phyloP scores from a whole-genome alignment of 345 rosid species.

The Schrenkiella parvula region DNA sequence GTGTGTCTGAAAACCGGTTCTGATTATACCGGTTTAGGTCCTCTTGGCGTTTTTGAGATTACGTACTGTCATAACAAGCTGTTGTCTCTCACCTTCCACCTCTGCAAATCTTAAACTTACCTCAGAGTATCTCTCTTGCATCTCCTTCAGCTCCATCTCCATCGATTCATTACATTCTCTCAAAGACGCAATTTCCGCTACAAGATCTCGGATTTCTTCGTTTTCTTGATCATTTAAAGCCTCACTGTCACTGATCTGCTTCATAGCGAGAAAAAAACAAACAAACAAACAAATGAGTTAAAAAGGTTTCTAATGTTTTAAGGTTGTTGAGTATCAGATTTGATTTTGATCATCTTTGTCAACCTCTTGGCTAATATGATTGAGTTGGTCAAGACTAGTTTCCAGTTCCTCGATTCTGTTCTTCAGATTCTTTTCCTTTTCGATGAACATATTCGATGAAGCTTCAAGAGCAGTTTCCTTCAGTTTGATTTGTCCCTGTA shows the following conservation, averaged over 20 bases:
- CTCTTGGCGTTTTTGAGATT: conserved; percentile 63
- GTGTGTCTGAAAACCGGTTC: conserved; percentile 2
- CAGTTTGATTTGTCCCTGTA: conserved; percentile 57
- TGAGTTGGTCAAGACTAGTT: conserved; percentile 46
- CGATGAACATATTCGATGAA: conserved; percentile 47
- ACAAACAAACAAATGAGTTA: background rate
- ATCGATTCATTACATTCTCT: conserved; percentile 54
- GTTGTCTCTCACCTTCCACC: conserved; percentile 97
- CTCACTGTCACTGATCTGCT: conserved; percentile 14
- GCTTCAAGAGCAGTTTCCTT: conserved; percentile 66
- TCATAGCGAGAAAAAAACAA: background rate
- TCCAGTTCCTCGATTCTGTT: conserved; percentile 57
- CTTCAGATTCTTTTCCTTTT: conserved; percentile 56
- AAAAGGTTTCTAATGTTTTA: background rate
- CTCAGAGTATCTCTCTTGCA: conserved; percentile 87
- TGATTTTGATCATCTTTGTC: background rate
- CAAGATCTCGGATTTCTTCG: conserved; percentile 25
- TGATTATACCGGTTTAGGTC: conserved; percentile 29
- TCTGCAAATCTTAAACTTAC: conserved; percentile 91
- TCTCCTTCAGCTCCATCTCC: conserved; percentile 82
- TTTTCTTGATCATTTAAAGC: conserved; percentile 12
- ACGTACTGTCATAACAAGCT: conserved; percentile 83
- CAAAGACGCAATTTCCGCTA: conserved; percentile 43
- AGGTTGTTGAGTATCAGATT: background rate
- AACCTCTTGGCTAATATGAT: conserved; percentile 44